phyloP scores from a whole-genome alignment of 805 yeast species.

The Metschnikowia drakensbergensis region DNA sequence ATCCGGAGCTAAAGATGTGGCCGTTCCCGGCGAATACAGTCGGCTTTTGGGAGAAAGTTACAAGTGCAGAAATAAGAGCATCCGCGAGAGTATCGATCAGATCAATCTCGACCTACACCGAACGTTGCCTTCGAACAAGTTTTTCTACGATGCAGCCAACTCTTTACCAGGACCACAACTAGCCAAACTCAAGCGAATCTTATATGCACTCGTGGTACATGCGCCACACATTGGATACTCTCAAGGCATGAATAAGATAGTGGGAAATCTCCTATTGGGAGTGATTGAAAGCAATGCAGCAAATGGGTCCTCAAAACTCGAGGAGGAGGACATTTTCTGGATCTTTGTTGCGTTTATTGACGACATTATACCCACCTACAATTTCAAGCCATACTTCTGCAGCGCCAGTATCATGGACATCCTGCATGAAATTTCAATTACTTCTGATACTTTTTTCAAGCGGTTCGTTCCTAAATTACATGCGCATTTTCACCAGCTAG shows the following conservation, averaged over 20 bases:
- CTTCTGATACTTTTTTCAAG: conserved; percentile 31
- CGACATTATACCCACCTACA: conserved; percentile 45
- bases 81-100: conserved; percentile 37
- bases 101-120: conserved; percentile 52
- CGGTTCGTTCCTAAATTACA: conserved; percentile 38
- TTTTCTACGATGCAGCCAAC: conserved; percentile 38
- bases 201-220: conserved; percentile 47
- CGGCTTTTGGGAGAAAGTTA: conserved; percentile 20
- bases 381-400: conserved; percentile 17
- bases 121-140: conserved; percentile 52
- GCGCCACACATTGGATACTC: conserved; percentile 51
- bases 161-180: conserved; percentile 53
- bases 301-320: conserved; percentile 10
- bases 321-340: conserved; percentile 53
- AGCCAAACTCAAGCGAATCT: conserved; percentile 41
- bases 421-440: conserved; percentile 37
- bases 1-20: conserved; percentile 44
- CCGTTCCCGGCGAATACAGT: conserved; percentile 47
- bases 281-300: conserved; percentile 18
- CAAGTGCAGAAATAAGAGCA: neutral
- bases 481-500: conserved; percentile 29
- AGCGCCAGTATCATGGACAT: conserved; percentile 23
- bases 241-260: conserved; percentile 61
- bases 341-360: conserved; percentile 46
- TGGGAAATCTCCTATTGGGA: conserved; percentile 46